Evolutionary conservation across 768 basidiomycete genomes (phyloP).

Genomic region (Saitozyma podzolica): DNA sequence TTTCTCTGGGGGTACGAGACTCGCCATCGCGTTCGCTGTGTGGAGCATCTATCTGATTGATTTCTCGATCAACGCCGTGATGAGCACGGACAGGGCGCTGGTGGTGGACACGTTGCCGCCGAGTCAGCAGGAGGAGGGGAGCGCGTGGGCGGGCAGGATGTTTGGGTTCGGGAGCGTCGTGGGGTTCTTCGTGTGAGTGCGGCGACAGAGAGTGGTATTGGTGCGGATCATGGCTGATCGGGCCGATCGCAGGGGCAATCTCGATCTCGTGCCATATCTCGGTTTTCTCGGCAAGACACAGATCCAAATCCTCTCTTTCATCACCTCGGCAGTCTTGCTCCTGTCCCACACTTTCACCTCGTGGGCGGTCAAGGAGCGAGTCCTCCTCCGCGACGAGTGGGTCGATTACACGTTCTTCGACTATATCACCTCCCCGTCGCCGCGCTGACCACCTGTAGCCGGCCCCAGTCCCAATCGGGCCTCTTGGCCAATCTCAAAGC

Average conservation of each 20-base stretch:
- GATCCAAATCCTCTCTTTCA: conserved; percentile 73
- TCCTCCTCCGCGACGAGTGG: conserved; percentile 60
- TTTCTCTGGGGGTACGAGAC: conserved; percentile 47
- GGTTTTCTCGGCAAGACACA: conserved; percentile 78
- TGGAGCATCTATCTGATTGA: conserved; percentile 68
- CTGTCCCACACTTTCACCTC: conserved; percentile 66
- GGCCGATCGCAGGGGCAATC: conserved; percentile 64
- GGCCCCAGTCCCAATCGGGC: conserved; percentile 41
- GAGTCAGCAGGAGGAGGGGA: conserved; percentile 73
- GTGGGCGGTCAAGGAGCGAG: conserved; percentile 61
- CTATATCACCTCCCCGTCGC: too few relatives aligned
- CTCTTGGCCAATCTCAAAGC: conserved; percentile 58
- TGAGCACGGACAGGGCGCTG: conserved; percentile 85
- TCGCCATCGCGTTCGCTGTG: conserved; percentile 78
- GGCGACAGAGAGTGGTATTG: not conserved
- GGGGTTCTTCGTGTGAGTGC: conserved; percentile 80
- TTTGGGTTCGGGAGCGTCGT: conserved; percentile 77
- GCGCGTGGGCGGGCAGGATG: conserved; percentile 97
- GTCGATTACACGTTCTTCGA: conserved; percentile 7
- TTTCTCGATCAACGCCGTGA: conserved; percentile 65
- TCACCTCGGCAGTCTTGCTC: conserved; percentile 70
- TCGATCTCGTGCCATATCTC: conserved; percentile 68
- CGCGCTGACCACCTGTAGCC: conserved; percentile 15
- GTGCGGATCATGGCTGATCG: conserved; percentile 5
- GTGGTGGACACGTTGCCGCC: conserved; percentile 81